Conservation (phyloP, 2,329 filamentous ascomycete species). For the Passalora sequoiae region DNA sequence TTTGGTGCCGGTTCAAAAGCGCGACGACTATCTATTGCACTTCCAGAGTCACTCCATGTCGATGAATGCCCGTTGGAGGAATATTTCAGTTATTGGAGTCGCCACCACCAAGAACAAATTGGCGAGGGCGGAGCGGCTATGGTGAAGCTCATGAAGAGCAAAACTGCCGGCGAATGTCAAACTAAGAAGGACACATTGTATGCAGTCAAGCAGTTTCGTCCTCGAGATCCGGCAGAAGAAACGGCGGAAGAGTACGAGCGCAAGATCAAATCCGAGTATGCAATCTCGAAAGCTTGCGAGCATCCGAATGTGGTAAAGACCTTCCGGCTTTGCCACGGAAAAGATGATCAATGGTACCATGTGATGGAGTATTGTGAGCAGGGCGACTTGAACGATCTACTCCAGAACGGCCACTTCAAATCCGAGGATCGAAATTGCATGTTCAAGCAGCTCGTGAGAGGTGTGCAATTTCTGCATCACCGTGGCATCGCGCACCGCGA, state of each 20-base stretch:
- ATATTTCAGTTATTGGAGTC: constrained; percentile 58
- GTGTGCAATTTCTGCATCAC: constrained; percentile 73
- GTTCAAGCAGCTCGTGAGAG: constrained; percentile 83
- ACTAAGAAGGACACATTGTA: constrained; percentile 54
- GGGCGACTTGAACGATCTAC: constrained; percentile 72
- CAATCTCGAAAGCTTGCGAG: constrained; percentile 75
- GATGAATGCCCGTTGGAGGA: constrained; percentile 42
- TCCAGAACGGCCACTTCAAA: constrained; percentile 63
- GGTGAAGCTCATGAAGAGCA: constrained; percentile 73
- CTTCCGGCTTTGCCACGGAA: constrained; percentile 60
- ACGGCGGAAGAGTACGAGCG: constrained; percentile 67
- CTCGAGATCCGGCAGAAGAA: constrained; percentile 63
- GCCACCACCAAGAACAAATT: constrained; percentile 67
- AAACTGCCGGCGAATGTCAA: constrained; percentile 46
- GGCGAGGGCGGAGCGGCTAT: constrained; percentile 80
- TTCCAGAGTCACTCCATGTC: constrained; percentile 30
- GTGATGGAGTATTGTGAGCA: constrained; percentile 89
- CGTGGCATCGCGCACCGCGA: constrained; percentile 87
- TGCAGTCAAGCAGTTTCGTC: constrained; percentile 83
- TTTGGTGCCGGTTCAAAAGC: constrained; percentile 34
- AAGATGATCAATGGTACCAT: constrained; percentile 75
- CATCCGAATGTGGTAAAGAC: constrained; percentile 87
- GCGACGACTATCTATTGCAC: constrained; percentile 29
- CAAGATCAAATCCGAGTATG: constrained; percentile 88
- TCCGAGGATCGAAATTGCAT: constrained; percentile 69